phyloP scores from a whole-genome alignment of 1,139 yeast genomes.

The Scheffersomyces titani region DNA sequence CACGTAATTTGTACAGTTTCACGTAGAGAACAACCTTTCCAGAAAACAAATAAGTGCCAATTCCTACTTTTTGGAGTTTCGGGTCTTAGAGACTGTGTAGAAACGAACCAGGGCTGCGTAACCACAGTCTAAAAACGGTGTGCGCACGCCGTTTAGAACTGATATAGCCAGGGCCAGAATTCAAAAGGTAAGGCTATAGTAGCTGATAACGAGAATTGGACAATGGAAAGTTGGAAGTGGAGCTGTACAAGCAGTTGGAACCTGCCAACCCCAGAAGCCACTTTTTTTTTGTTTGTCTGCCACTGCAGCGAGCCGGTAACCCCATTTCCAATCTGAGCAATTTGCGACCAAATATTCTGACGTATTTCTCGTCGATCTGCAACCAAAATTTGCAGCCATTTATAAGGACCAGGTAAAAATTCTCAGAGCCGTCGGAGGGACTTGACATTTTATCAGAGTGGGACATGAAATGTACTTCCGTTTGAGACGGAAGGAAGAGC shows the following conservation, averaged over 20 bases:
- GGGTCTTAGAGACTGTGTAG: not conserved
- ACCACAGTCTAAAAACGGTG: not conserved
- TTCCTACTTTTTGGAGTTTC: not conserved
- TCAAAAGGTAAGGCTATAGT: not conserved
- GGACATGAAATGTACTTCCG: not conserved
- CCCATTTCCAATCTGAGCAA: conserved; percentile 1
- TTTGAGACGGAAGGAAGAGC: not conserved
- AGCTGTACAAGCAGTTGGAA: not conserved
- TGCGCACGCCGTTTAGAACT: not conserved
- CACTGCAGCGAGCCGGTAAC: not conserved
- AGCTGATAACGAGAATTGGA: not conserved
- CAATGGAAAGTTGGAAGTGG: not conserved
- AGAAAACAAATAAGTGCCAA: not conserved
- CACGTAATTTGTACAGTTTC: not conserved
- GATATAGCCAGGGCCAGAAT: not conserved
- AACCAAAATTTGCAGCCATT: conserved; percentile 13
- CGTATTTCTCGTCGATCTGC: not conserved
- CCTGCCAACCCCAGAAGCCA: not conserved
- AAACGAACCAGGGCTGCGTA: not conserved
- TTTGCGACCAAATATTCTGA: conserved; percentile 4
- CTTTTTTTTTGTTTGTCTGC: not conserved
- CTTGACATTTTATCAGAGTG: conserved; percentile 1
- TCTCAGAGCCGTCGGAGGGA: not conserved
- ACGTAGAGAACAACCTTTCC: not conserved
- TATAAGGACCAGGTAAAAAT: conserved; percentile 2